Base-by-base conservation (phyloP, 148 eudicot genomes). In the Fagopyrum esculentum region DNA sequence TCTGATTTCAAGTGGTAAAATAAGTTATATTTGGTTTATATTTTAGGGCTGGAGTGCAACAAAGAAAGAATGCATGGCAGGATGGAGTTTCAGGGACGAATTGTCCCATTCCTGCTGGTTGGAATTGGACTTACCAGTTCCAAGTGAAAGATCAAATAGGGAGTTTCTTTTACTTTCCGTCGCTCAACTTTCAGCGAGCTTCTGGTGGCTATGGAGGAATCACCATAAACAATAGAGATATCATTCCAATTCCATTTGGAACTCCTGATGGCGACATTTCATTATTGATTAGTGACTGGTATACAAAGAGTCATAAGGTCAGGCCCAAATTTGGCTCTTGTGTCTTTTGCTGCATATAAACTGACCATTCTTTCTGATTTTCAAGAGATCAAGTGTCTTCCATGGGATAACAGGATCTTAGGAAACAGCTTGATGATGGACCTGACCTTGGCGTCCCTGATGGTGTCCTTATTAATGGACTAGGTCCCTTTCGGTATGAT, bases 91-190 rank as follows among this genome's bases (percentile, higher is more conserved):
- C 83, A 5, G 99, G 98, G 61, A 95, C 99, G 56, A 95, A 95
- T 69, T 95, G 98, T 84, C 94, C 99, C 51, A 92, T 95, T 59
- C 97, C 97, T 78, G 84, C 94, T 80, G 98, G 98, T 76, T 95
- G 99, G 99, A 95, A 95, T 74, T 95, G 99, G 99, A 95, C 99
- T 10, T 95, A 95, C 76, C 78, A 86, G 60, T 95, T 95, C 85
- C 99, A 95, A 85, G 98, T 92, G 55, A 95, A 95, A 84, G 99
- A 95, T 71, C 99, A 95, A 81, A 90, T 95, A 40, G 99, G 99
- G 61, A 95, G 99, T 81, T 95, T 95, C 90, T 92, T 89, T 84
- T 95, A 95, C 82, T 95, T 90, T 73, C 99, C 99, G 55, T 92
- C 99, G 30, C 81, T 90, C n/a, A 82, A 82, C 76, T 87, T 95